These are phyloP conservation scores for Colletotrichum eremochloae DNA, from an alignment of 2,329 filamentous ascomycete species.

Conservation along the genomic window DNA sequence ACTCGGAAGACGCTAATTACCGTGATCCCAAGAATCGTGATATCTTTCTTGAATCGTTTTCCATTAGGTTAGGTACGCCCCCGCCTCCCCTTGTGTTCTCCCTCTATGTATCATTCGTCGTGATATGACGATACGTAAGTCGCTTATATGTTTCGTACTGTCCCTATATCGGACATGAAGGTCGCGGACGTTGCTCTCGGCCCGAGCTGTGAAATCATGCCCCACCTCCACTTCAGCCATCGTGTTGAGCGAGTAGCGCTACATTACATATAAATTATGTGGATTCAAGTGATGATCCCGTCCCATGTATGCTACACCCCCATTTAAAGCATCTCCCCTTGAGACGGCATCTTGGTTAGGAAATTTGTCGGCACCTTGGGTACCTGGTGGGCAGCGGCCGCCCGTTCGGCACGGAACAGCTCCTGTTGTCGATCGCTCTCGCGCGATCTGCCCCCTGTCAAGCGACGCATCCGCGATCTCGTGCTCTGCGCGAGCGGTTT, in stretches of 20 bases:
- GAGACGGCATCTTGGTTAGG: conserved; percentile 50
- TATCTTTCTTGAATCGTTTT: conserved; percentile 17
- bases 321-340: conserved; percentile 53
- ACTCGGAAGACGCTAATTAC: conserved; percentile 40
- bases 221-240: neutral
- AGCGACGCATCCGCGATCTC: conserved; percentile 69
- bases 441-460: conserved; percentile 68
- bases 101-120: conserved; percentile 31
- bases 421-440: conserved; percentile 55
- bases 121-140: conserved; percentile 36
- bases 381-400: conserved; percentile 55
- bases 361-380: conserved; percentile 57
- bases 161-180: neutral
- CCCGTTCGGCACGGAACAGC: conserved; percentile 51
- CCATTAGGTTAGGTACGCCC: conserved; percentile 36
- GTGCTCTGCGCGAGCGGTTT: conserved; percentile 70
- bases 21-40: conserved; percentile 34
- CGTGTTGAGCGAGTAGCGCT: neutral
- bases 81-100: conserved; percentile 7
- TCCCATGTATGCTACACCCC: neutral
- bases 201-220: neutral
- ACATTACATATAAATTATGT: conserved; percentile 3
- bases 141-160: conserved; percentile 29
- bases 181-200: neutral
- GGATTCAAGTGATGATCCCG: neutral